A percentile compares a stretch with the other conserved stretches of the same genome.
These are phyloP conservation scores for Lactarius tabidus DNA, from an alignment of 768 basidiomycete genomes.

Conservation along the genomic window DNA sequence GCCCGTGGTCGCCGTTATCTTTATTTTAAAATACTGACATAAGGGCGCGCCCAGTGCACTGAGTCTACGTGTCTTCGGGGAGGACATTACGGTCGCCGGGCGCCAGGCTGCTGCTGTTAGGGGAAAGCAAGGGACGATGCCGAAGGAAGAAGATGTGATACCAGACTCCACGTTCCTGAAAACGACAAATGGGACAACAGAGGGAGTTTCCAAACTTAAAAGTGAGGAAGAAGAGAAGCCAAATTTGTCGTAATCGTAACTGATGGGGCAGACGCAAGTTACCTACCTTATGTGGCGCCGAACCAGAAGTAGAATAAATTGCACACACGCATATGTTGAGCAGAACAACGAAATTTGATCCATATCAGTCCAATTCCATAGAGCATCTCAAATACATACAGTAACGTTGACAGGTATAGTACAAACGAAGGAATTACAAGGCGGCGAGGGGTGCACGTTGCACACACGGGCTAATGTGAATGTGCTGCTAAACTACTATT, in stretches of 20 bases:
- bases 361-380: background rate
- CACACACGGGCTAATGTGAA: background rate
- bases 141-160: background rate
- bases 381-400: background rate
- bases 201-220: background rate
- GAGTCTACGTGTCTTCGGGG: constrained; percentile 78
- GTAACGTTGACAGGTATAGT: background rate
- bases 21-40: background rate
- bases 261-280: too few species aligned
- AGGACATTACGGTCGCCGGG: constrained; percentile 62
- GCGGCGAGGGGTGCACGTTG: background rate
- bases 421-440: too few species aligned
- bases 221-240: background rate
- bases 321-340: background rate
- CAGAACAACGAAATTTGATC: background rate
- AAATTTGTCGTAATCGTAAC: background rate
- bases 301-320: background rate
- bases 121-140: constrained; percentile 28
- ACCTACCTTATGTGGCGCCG: too few species aligned
- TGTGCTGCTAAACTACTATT: background rate
- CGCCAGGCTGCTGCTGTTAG: constrained; percentile 30
- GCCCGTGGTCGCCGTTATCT: background rate
- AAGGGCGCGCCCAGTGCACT: constrained; percentile 55
- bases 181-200: background rate
- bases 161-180: background rate